phyloP scores from a whole-genome alignment of 2,329 filamentous ascomycete genomes.

The Curvularia lunata region DNA sequence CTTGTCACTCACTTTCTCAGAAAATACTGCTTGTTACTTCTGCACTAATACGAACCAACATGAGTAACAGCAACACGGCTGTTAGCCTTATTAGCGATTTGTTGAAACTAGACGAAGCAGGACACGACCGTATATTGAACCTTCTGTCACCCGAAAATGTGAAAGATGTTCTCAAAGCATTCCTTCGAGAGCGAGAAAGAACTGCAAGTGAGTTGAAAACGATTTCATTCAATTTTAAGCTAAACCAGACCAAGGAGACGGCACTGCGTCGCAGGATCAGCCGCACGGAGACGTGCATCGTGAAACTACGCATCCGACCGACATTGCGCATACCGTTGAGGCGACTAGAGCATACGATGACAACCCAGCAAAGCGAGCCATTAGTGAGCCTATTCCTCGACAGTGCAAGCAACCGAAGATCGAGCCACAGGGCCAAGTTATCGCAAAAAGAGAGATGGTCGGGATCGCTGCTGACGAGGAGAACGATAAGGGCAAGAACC shows the following conservation, averaged over 20 bases:
- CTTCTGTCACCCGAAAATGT: background rate
- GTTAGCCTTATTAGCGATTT: background rate
- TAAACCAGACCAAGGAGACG: background rate
- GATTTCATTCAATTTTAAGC: rapidly evolving
- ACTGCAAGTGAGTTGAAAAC: too few species aligned
- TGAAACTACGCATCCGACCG: background rate
- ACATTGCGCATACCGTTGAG: too few species aligned
- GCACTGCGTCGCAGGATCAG: background rate
- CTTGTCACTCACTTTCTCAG: background rate
- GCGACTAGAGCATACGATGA: background rate
- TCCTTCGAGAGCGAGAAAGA: background rate
- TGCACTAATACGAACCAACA: background rate
- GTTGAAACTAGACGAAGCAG: background rate
- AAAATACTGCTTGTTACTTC: too few species aligned
- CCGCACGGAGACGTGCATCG: background rate
- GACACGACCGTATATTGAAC: background rate
- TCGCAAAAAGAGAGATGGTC: too few species aligned
- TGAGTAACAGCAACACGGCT: background rate
- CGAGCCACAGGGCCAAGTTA: too few species aligned
- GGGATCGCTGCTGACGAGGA: background rate
- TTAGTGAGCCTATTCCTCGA: too few species aligned
- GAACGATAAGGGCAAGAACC: too few species aligned
- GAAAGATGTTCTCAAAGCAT: background rate
- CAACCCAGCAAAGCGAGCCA: background rate
- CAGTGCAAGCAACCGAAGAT: too few species aligned